These are phyloP conservation scores for Cladosporium sp. DNA, from an alignment of 2,329 filamentous ascomycete genomes.

Conservation along the genomic window DNA sequence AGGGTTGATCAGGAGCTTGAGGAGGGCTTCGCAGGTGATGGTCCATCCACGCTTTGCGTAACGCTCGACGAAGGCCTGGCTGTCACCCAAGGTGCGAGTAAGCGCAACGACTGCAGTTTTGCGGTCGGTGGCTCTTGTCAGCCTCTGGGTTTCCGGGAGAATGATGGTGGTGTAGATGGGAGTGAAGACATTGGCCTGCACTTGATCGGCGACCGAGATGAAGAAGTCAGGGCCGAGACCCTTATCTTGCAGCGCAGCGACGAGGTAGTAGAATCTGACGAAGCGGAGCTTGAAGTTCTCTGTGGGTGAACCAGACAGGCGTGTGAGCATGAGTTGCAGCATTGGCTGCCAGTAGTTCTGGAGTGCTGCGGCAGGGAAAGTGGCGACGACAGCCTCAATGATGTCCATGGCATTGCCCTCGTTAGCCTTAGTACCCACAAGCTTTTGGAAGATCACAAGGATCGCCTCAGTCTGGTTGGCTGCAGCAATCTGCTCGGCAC, in stretches of 20 bases:
- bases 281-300: conserved; percentile 85
- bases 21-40: conserved; percentile 81
- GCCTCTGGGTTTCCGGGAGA: conserved; percentile 81
- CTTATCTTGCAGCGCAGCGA: conserved; percentile 72
- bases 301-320: conserved; percentile 67
- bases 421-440: conserved; percentile 75
- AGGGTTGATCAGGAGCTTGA: conserved; percentile 85
- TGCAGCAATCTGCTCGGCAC: conserved; percentile 65
- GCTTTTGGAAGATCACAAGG: conserved; percentile 92
- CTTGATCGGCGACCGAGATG: conserved; percentile 73
- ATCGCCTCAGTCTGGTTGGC: conserved; percentile 82
- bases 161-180: conserved; percentile 84
- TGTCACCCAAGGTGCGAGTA: conserved; percentile 86
- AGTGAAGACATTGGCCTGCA: conserved; percentile 75
- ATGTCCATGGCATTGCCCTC: conserved; percentile 87
- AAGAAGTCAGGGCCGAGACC: conserved; percentile 93
- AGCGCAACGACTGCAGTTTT: conserved; percentile 92
- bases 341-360: conserved; percentile 76
- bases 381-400: conserved; percentile 71
- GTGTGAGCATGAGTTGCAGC: conserved; percentile 74
- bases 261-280: conserved; percentile 88
- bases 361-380: conserved; percentile 69
- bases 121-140: conserved; percentile 81
- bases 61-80: conserved; percentile 72
- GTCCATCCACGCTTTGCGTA: conserved; percentile 77